phyloP scores from a whole-genome alignment of 2,329 filamentous ascomycete genomes.

The Fusarium luffae region DNA sequence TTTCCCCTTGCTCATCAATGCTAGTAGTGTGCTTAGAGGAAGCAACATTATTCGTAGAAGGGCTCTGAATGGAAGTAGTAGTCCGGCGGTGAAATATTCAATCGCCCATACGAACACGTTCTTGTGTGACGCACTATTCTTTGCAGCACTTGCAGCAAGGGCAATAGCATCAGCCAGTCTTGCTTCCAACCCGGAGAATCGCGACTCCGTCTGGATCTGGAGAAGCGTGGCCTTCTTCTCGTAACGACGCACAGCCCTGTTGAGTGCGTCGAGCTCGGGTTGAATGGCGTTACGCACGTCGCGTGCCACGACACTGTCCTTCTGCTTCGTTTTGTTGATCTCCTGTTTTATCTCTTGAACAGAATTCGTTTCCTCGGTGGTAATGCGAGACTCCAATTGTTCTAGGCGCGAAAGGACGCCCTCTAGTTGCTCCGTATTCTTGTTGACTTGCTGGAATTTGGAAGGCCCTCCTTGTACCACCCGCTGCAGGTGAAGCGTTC shows the following conservation, averaged over 20 bases:
- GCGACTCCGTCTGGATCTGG: conserved; percentile 78
- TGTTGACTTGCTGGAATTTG: conserved; percentile 42
- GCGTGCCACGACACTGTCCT: conserved; percentile 58
- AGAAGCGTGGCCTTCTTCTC: conserved; percentile 87
- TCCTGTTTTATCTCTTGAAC: conserved; percentile 49
- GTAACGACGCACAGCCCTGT: conserved; percentile 87
- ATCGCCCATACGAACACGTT: conserved; percentile 53
- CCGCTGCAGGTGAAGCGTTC: conserved; percentile 84
- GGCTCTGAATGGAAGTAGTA: conserved; percentile 57
- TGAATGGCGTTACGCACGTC: conserved; percentile 75
- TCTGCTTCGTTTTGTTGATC: conserved; percentile 52
- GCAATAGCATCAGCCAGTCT: conserved; percentile 81
- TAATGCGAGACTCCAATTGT: conserved; percentile 70
- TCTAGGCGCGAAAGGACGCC: conserved; percentile 75
- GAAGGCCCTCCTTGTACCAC: conserved; percentile 69
- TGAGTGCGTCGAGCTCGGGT: conserved; percentile 87
- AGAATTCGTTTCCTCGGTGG: conserved; percentile 42
- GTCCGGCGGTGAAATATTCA: conserved; percentile 50
- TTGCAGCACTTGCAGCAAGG: conserved; percentile 80
- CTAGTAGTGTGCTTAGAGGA: conserved; percentile 55
- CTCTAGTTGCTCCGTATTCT: conserved; percentile 57
- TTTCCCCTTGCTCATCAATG: conserved; percentile 49
- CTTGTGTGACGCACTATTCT: conserved; percentile 55
- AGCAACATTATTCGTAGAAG: conserved; percentile 55
- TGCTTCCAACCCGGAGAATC: conserved; percentile 76